These are phyloP conservation scores for Elsinoe arachidis DNA, from an alignment of 2,329 filamentous ascomycete genomes.

Conservation along the genomic window DNA sequence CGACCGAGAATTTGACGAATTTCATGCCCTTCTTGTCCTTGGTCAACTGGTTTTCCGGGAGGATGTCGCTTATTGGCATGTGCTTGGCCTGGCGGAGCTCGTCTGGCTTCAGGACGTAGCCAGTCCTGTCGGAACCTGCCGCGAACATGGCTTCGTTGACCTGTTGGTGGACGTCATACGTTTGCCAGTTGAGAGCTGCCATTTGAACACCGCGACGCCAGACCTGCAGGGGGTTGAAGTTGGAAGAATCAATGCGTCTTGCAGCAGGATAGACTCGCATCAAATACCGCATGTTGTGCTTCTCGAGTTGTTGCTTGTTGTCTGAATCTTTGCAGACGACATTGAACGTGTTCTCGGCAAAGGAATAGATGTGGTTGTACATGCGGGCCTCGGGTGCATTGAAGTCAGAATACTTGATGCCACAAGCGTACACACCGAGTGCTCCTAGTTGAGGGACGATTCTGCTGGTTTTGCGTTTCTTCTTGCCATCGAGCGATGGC, in stretches of 20 bases:
- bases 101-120: conserved; percentile 87
- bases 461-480: conserved; percentile 61
- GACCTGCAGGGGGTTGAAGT: conserved; percentile 87
- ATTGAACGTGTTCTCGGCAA: conserved; percentile 82
- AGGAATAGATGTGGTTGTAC: conserved; percentile 92
- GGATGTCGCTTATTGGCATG: conserved; percentile 48
- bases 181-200: conserved; percentile 97
- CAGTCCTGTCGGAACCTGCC: conserved; percentile 73
- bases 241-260: conserved; percentile 74
- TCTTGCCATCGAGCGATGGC: conserved; percentile 47
- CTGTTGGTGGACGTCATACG: conserved; percentile 90
- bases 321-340: conserved; percentile 67
- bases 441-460: conserved; percentile 76
- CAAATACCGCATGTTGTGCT: conserved; percentile 83
- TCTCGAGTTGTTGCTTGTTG: conserved; percentile 68
- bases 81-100: conserved; percentile 62
- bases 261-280: conserved; percentile 91
- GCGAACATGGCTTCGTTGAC: conserved; percentile 98
- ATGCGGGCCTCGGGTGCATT: conserved; percentile 67
- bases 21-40: conserved; percentile 63
- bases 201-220: conserved; percentile 97
- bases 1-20: conserved; percentile 73
- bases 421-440: conserved; percentile 69
- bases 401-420: conserved; percentile 79
- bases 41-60: conserved; percentile 42